Conservation (phyloP, 2,329 filamentous ascomycete species). For the Aspergillus piperis region DNA sequence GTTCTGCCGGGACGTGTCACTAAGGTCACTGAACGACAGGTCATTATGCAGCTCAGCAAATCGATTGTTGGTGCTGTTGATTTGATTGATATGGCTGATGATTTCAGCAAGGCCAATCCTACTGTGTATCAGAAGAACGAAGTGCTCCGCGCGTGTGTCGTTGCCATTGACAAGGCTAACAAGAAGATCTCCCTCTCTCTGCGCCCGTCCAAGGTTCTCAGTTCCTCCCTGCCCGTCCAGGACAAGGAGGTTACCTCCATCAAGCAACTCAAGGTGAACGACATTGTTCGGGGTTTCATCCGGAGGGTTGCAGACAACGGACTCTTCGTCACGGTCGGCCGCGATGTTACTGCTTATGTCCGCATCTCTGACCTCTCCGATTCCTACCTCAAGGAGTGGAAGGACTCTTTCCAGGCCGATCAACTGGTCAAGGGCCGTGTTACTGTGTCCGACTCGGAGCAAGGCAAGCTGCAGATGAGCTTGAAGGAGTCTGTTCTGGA, state of each 20-base stretch:
- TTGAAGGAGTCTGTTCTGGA: constrained; percentile 84
- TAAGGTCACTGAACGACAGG: constrained; percentile 78
- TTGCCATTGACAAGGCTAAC: constrained; percentile 77
- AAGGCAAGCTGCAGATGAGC: constrained; percentile 78
- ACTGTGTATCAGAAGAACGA: constrained; percentile 78
- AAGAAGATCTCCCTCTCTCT: constrained; percentile 81
- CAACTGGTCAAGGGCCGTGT: constrained; percentile 90
- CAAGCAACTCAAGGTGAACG: constrained; percentile 72
- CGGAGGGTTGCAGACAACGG: constrained; percentile 88
- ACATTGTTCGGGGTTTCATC: constrained; percentile 86
- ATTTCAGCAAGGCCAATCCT: constrained; percentile 79
- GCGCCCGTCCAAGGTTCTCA: constrained; percentile 84
- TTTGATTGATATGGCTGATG: constrained; percentile 80
- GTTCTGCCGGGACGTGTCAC: constrained; percentile 81
- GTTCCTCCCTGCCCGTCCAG: constrained; percentile 75
- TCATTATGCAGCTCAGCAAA: constrained; percentile 84
- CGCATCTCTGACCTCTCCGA: constrained; percentile 89
- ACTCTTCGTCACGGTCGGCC: constrained; percentile 80
- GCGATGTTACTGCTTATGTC: constrained; percentile 77
- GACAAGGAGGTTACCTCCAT: constrained; percentile 76
- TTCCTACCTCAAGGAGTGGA: constrained; percentile 92
- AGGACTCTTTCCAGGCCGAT: constrained; percentile 80
- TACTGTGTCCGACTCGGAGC: constrained; percentile 66
- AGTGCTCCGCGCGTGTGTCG: constrained; percentile 81
- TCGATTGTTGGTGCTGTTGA: constrained; percentile 76